Base-by-base conservation (phyloP, 2,329 filamentous ascomycete genomes). In the Tolypocladium guangdongense region DNA sequence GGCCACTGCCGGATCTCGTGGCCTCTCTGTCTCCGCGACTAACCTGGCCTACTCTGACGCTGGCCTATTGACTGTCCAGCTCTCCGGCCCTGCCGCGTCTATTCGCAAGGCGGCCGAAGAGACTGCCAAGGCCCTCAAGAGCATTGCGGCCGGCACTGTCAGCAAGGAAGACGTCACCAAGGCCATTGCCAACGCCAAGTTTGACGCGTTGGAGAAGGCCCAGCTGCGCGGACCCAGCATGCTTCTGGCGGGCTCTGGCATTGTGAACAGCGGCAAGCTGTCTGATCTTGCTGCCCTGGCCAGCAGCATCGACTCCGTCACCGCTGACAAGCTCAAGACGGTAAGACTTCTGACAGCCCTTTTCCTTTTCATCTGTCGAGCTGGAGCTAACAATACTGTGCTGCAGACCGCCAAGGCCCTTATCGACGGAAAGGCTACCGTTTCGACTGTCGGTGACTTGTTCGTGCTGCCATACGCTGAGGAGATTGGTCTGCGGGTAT, bases 401-500 rank as follows among this genome's bases (percentile, higher is more conserved):
- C 10, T 33, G 12, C 66, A 97, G 91, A 83, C 87, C 66, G 91
- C 91, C 66, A 95, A 96, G 80, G 78, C 85, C 67, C 80, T 96
- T 63, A 78, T 97, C 60, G 87, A 91, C 61, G 84, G 83, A 72
- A 97, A 91, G 81, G 91, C 92, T 51, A 86, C 89, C 52, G 88
- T 96, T 58, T 87, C 90, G 58, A 80, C 89, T 55, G 90, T 97
- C 58, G 93, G 93, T 71, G 93, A 99, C 70, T 81, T 99, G 64
- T 87, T 89, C 72, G 81, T 86, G 65, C 83, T 99, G 68, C 93
- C 93, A 54, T 99, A 86, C 69, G 93, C 90, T 61, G 88, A 91
- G 74, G 93, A 99, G 69, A 79, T 99, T 70, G 95, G 92, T 64
- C 82, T 99, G 68, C 89, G 86, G 71, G 90, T 96, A 81, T 99